phyloP scores from a whole-genome alignment of 192 early-diverging fungal genomes.

The Coemansia reversa region DNA sequence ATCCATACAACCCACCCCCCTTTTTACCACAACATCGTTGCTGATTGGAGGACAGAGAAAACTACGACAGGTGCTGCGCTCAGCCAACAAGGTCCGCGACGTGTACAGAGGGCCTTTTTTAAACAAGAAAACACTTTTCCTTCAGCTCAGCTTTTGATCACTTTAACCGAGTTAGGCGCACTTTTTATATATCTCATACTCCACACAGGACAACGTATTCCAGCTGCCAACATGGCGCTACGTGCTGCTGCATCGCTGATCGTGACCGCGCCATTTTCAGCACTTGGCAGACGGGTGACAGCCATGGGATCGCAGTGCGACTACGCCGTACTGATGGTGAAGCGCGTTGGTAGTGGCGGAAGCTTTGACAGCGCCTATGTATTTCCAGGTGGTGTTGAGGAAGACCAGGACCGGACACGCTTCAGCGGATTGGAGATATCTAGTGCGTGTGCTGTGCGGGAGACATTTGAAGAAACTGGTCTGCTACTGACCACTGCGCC shows the following conservation, averaged over 20 bases:
- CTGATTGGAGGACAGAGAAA: background rate
- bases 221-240: conserved; percentile 2
- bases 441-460: conserved; percentile 67
- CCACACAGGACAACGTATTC: too few species aligned
- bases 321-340: conserved; percentile 52
- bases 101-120: too few species aligned
- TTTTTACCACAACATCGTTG: background rate
- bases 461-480: conserved; percentile 83
- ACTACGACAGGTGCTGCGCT: too few species aligned
- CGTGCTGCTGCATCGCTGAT: conserved; percentile 36
- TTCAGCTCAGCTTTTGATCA: too few species aligned
- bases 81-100: too few species aligned
- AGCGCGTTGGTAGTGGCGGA: conserved; percentile 30
- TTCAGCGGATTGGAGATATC: conserved; percentile 13
- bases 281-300: background rate
- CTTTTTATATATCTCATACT: background rate
- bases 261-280: conserved; percentile 27
- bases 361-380: conserved; percentile 31
- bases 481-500: conserved; percentile 58
- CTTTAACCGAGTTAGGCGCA: too few species aligned
- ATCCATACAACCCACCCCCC: conserved; percentile 1
- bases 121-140: too few species aligned
- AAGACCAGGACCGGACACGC: conserved; percentile 11
- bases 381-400: conserved; percentile 49
- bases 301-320: conserved; percentile 17